Evolutionary conservation across 345 rosid genomes (phyloP).

Genomic region (Lumnitzera racemosa): DNA sequence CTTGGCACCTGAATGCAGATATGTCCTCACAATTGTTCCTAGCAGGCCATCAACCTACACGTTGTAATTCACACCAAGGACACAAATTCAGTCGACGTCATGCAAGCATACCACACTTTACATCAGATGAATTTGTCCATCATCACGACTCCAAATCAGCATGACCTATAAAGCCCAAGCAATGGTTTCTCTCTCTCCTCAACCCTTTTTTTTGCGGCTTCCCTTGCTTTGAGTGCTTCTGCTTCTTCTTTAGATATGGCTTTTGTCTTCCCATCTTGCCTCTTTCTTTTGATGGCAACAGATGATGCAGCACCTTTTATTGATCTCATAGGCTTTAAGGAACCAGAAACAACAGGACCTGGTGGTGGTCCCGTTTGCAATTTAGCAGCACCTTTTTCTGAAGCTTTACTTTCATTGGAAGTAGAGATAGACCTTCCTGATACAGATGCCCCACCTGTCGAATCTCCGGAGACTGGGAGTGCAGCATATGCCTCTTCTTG

Average conservation of each 20-base stretch:
- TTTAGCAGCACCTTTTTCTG: slow-evolving; percentile 23
- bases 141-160: slow-evolving; percentile 25
- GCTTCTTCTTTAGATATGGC: slow-evolving; percentile 60
- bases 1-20: too few species aligned
- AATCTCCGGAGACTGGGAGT: slow-evolving; percentile 25
- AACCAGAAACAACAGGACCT: slow-evolving; percentile 56
- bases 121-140: slow-evolving; percentile 3
- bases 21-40: too few species aligned
- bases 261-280: slow-evolving; percentile 58
- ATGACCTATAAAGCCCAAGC: slow-evolving; percentile 76
- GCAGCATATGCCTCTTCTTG: slow-evolving; percentile 73
- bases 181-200: slow-evolving; percentile 83
- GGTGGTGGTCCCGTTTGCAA: slow-evolving; percentile 33
- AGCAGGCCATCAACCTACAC: too few species aligned
- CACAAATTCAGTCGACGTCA: neutral
- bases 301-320: slow-evolving; percentile 69
- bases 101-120: slow-evolving; percentile 12
- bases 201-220: slow-evolving; percentile 89
- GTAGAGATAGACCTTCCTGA: slow-evolving; percentile 27
- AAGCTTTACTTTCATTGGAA: slow-evolving; percentile 21
- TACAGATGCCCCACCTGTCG: slow-evolving; percentile 29
- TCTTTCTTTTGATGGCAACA: slow-evolving; percentile 60
- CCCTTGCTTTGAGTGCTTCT: slow-evolving; percentile 86
- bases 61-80: too few species aligned
- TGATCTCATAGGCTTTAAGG: slow-evolving; percentile 55